These are phyloP conservation scores for Trypanosoma mega DNA, from an alignment of 208 protist genomes.

Conservation along the genomic window DNA sequence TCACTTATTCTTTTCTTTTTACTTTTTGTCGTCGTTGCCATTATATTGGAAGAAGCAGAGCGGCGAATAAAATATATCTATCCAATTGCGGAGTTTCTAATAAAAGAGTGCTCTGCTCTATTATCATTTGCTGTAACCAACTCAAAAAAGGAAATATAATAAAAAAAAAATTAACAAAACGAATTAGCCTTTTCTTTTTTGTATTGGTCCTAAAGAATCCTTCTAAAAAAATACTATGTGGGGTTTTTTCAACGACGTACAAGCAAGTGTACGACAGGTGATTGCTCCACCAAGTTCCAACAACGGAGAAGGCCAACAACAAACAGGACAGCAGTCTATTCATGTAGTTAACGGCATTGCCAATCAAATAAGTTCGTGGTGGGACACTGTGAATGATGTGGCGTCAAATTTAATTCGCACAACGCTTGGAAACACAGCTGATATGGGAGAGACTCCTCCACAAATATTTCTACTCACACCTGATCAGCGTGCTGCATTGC, in stretches of 20 bases:
- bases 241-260: slow-evolving; percentile 15
- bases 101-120: background rate
- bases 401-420: slow-evolving; percentile 32
- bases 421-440: slow-evolving; percentile 21
- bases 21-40: too few relatives aligned
- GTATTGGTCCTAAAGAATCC: background rate
- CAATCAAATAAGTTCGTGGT: slow-evolving; percentile 15
- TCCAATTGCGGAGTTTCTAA: too few relatives aligned
- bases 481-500: slow-evolving; percentile 27
- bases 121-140: background rate
- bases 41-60: too few relatives aligned
- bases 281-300: background rate
- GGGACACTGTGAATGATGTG: slow-evolving; percentile 38
- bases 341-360: slow-evolving; percentile 19
- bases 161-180: background rate
- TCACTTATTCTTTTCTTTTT: too few relatives aligned
- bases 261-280: background rate
- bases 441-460: slow-evolving; percentile 13
- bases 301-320: background rate
- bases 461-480: slow-evolving; percentile 33
- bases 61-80: too few relatives aligned
- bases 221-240: slow-evolving; percentile 13
- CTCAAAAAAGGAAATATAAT: too few relatives aligned
- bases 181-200: background rate
- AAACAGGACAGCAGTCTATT: background rate